These are phyloP conservation scores for Sophora flavescens DNA, from an alignment of 306 rosid genomes.

Conservation along the genomic window DNA sequence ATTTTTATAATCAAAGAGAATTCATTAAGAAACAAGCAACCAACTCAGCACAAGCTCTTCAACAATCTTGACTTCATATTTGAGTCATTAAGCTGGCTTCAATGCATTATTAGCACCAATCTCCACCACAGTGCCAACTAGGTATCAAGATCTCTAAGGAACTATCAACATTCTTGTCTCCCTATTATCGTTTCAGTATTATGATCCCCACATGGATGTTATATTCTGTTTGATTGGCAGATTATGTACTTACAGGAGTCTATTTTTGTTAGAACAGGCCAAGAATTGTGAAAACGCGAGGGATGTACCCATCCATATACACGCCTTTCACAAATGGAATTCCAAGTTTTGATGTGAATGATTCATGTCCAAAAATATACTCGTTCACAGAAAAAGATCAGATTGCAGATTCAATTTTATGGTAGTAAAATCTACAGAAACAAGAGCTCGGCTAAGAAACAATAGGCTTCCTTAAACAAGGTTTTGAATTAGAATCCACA, in stretches of 20 bases:
- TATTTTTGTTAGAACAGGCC: conserved; percentile 5
- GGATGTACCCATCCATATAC: conserved; percentile 18
- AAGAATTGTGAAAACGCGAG: too few species aligned
- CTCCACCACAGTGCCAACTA: conserved; percentile 1
- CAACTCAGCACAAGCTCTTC: background rate
- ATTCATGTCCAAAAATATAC: background rate
- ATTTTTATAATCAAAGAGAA: too few species aligned
- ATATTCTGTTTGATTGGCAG: conserved; percentile 7
- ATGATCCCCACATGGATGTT: background rate
- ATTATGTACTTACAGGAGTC: background rate
- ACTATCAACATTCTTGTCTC: background rate
- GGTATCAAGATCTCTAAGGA: conserved; percentile 10
- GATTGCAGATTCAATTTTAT: background rate
- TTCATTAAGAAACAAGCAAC: too few species aligned
- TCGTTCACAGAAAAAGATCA: background rate
- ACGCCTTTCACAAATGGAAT: background rate
- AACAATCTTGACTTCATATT: background rate
- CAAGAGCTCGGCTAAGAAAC: background rate
- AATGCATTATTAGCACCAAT: conserved; percentile 6
- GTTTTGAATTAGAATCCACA: background rate
- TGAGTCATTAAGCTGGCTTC: background rate
- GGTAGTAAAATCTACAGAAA: background rate
- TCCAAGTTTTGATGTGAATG: conserved; percentile 22
- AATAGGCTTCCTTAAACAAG: conserved; percentile 18
- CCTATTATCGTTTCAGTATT: conserved; percentile 13